phyloP scores from a whole-genome alignment of 2,329 filamentous ascomycete genomes.

The Coniella vitis region DNA sequence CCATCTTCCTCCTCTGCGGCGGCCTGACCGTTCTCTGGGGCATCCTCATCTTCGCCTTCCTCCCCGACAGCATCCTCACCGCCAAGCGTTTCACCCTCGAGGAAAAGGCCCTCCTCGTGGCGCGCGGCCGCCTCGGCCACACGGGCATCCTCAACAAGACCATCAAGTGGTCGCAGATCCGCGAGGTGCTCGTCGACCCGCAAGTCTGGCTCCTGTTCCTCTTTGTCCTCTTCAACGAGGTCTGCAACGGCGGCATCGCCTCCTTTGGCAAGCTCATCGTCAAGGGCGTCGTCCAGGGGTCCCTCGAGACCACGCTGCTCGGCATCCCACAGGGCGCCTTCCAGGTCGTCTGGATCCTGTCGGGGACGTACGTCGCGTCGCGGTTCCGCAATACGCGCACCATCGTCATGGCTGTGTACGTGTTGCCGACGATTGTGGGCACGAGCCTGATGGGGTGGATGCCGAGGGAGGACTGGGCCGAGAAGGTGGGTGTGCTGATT shows the following conservation, averaged over 20 bases:
- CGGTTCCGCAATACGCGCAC: conserved; percentile 44
- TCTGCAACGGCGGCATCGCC: conserved; percentile 45
- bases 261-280: conserved; percentile 51
- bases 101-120: conserved; percentile 37
- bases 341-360: conserved; percentile 46
- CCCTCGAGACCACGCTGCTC: conserved; percentile 41
- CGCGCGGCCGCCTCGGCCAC: conserved; percentile 28
- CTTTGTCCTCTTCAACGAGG: conserved; percentile 44
- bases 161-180: conserved; percentile 41
- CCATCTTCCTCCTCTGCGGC: conserved; percentile 38
- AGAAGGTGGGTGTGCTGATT: conserved; percentile 40
- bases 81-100: conserved; percentile 34
- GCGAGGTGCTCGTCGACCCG: conserved; percentile 37
- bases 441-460: conserved; percentile 45
- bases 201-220: conserved; percentile 39
- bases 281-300: conserved; percentile 37
- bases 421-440: conserved; percentile 45
- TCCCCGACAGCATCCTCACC: conserved; percentile 36
- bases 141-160: conserved; percentile 40
- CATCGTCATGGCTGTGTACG: conserved; percentile 43
- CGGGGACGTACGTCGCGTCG: conserved; percentile 44
- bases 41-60: conserved; percentile 29
- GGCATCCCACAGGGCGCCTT: conserved; percentile 50
- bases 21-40: conserved; percentile 37
- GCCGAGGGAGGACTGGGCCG: conserved; percentile 21